These are phyloP conservation scores for Kwoniella bestiolae DNA, from an alignment of 768 basidiomycete genomes.

Conservation along the genomic window DNA sequence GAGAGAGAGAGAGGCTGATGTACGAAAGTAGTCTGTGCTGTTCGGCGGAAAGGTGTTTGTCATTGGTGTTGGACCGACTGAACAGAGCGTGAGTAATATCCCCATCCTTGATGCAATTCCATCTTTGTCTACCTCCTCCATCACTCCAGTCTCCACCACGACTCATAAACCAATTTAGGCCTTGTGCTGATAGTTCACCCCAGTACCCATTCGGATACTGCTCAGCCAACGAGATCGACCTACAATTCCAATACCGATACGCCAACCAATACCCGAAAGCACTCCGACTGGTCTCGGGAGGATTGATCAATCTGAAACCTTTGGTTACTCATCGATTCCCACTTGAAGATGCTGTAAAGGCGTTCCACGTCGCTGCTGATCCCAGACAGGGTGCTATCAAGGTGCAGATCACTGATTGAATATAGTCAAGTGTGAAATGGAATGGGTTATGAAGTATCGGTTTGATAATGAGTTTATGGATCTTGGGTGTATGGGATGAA, in stretches of 20 bases:
- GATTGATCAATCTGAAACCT: slow-evolving; percentile 57
- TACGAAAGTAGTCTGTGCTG: slow-evolving; percentile 45
- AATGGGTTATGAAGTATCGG: too few relatives aligned
- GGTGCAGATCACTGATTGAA: slow-evolving; percentile 50
- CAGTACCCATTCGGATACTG: slow-evolving; percentile 58
- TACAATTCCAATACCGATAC: slow-evolving; percentile 60
- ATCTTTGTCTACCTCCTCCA: too few relatives aligned
- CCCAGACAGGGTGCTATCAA: slow-evolving; percentile 58
- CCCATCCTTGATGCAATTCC: neutral
- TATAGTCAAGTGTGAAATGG: neutral
- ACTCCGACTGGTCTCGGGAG: slow-evolving; percentile 56
- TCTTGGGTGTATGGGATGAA: neutral
- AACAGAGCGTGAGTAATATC: slow-evolving; percentile 48
- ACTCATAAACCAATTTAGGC: too few relatives aligned
- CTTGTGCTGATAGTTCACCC: neutral
- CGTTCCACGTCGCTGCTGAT: slow-evolving; percentile 59
- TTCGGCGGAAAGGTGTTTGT: slow-evolving; percentile 59
- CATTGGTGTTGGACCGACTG: slow-evolving; percentile 59
- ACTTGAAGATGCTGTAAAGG: slow-evolving; percentile 57
- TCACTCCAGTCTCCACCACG: too few relatives aligned
- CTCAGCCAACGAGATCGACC: slow-evolving; percentile 58
- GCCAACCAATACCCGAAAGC: slow-evolving; percentile 60
- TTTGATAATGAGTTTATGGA: too few relatives aligned
- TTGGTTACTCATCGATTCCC: slow-evolving; percentile 60
- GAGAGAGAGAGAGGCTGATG: too few relatives aligned